Conservation (phyloP, 1,284 basidiomycete genomes). For the Phaffia rhodozyma region DNA sequence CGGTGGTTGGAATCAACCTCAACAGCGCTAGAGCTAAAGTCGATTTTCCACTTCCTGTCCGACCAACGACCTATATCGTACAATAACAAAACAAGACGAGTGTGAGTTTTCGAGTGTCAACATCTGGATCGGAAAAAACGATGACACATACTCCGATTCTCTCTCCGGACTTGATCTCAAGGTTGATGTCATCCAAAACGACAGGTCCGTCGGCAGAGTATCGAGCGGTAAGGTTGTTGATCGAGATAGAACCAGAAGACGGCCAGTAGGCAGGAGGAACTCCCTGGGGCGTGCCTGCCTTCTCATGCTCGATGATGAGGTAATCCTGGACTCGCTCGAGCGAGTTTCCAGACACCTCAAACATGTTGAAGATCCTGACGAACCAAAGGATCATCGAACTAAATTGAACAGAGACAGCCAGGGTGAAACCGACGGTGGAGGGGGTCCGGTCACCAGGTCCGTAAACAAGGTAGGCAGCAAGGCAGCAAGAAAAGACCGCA, state of each 20-base stretch:
- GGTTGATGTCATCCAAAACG: conserved; percentile 46
- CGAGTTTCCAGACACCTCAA: conserved; percentile 37
- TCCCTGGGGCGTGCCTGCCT: conserved; percentile 40
- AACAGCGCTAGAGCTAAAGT: conserved; percentile 38
- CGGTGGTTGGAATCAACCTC: conserved; percentile 47
- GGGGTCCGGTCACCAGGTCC: conserved; percentile 27
- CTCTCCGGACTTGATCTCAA: conserved; percentile 48
- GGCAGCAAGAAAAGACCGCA: conserved; percentile 29
- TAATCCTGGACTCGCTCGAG: conserved; percentile 65
- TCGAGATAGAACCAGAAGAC: conserved; percentile 51
- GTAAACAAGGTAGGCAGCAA: conserved; percentile 33
- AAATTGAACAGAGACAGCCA: conserved; percentile 35
- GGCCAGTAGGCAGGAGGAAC: conserved; percentile 68
- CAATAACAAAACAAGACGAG: neutral
- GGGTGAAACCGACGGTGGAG: conserved; percentile 33
- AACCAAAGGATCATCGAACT: conserved; percentile 28
- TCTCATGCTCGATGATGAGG: conserved; percentile 58
- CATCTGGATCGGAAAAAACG: no score
- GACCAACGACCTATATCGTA: neutral
- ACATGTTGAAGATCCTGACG: conserved; percentile 29
- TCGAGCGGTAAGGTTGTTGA: conserved; percentile 42
- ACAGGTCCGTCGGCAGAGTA: conserved; percentile 36
- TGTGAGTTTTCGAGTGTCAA: neutral
- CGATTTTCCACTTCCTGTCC: conserved; percentile 54
- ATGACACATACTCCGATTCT: conserved; percentile 45